Base-by-base conservation (phyloP, 208 protist species). In the Balamuthia mandrillaris region DNA sequence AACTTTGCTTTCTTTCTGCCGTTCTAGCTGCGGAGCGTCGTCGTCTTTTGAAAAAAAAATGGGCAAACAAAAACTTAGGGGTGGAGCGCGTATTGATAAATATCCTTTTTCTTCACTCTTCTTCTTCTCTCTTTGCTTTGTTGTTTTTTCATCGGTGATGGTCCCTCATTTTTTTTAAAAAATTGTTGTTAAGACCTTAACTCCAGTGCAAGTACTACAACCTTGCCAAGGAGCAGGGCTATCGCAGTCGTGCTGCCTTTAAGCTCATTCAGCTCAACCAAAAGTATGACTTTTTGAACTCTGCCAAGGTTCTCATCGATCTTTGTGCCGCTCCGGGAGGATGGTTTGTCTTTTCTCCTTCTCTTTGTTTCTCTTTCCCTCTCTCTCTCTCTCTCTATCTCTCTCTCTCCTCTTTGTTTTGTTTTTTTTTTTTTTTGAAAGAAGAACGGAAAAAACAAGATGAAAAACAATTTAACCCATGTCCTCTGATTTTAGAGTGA, bases 261-360 rank as follows among this genome's bases (percentile, higher is more conserved):
- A 99, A 99, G 92, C 91, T 99, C 14, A 96, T 99, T 47, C 98
- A 99, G 93, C 92, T 99, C 0, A 99, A 99, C 89, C 95, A 97
- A 87, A 98, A 99, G 91, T 99, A 98, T 88, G 94, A 99, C 86
- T 99, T 99, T 87, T 93, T 99, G 16, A 88, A 89, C 29, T 94
- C 94, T 66, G 94, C 96, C 12, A 90, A 93, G 27, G 88, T 70
- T n/a, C 79, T 90, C 58, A 65, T 96, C 45, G 93, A 95, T 92
- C 88, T 96, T 49, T 96, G 94, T 98, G 60, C 98, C n/a, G 98
- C 98, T 1, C 97, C 97, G 27, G 98, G 98, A 89, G 97, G 97
- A 51, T 99, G 97, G 97, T 97, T 91, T 54, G 75, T 61, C 24
- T 9, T 16, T 70, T 10, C 4, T 41, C 31, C 3, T 39, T 77